These are phyloP conservation scores for Castanea sativa DNA, from an alignment of 306 rosid genomes.

Conservation along the genomic window DNA sequence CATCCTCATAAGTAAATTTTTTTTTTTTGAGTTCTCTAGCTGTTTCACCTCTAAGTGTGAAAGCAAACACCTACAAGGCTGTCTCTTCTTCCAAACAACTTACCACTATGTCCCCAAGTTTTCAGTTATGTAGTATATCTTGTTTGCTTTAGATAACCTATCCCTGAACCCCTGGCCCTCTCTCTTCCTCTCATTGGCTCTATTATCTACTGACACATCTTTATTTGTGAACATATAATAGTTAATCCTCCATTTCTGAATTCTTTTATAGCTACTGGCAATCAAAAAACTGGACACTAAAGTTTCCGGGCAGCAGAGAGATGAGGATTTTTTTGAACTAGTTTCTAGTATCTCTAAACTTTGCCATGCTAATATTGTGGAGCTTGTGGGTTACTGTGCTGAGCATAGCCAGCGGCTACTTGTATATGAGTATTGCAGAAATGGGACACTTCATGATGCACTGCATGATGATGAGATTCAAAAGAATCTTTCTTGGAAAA, in stretches of 20 bases:
- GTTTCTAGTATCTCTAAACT: too few species aligned
- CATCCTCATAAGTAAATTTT: not conserved
- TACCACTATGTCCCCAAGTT: not conserved
- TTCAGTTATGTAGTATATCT: not conserved
- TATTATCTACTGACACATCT: not conserved
- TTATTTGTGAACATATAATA: not conserved
- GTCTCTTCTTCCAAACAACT: not conserved
- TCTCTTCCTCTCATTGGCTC: not conserved
- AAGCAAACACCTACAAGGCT: not conserved
- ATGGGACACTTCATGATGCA: too few species aligned
- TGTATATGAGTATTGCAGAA: too few species aligned
- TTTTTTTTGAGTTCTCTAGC: not conserved
- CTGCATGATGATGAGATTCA: too few species aligned
- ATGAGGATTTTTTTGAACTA: too few species aligned
- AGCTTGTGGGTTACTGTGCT: too few species aligned
- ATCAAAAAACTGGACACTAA: constrained; percentile 67
- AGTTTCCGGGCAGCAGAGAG: constrained; percentile 46
- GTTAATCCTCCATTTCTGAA: not conserved
- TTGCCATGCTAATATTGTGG: too few species aligned
- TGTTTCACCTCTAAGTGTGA: too few species aligned
- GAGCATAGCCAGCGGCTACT: too few species aligned
- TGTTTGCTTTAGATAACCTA: constrained; percentile 6
- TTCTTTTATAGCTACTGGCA: constrained; percentile 54
- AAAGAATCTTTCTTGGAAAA: too few species aligned
- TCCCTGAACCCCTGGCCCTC: not conserved